These are phyloP conservation scores for Xylaria sp. DNA, from an alignment of 2,329 filamentous ascomycete species.

Conservation along the genomic window DNA sequence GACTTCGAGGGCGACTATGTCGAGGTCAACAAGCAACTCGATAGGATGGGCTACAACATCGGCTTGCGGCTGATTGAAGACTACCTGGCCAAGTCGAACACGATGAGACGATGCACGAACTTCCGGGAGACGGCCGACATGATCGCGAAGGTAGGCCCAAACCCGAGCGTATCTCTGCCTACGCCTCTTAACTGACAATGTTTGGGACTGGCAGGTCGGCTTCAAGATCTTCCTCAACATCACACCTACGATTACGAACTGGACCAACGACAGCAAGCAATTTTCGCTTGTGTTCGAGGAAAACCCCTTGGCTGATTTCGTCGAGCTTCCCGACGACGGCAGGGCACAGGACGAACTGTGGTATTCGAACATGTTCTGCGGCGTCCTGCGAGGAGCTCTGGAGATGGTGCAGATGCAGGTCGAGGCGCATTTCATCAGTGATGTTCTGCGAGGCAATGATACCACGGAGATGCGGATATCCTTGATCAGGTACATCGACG, in stretches of 20 bases:
- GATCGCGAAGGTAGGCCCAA: conserved; percentile 75
- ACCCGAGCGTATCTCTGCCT: background rate
- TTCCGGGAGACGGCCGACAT: conserved; percentile 96
- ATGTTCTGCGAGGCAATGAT: conserved; percentile 89
- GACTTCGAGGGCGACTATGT: conserved; percentile 93
- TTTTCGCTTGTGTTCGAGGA: conserved; percentile 97
- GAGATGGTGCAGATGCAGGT: conserved; percentile 99
- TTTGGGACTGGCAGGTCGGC: conserved; percentile 66
- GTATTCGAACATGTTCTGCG: conserved; percentile 98
- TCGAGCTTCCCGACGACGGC: conserved; percentile 94
- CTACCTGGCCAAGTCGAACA: conserved; percentile 93
- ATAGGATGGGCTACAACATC: conserved; percentile 99
- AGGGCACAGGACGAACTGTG: conserved; percentile 94
- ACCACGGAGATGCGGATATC: conserved; percentile 96
- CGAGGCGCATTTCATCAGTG: conserved; percentile 93
- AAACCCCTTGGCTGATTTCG: conserved; percentile 95
- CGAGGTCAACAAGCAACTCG: conserved; percentile 96
- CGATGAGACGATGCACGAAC: conserved; percentile 84
- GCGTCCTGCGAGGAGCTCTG: conserved; percentile 84
- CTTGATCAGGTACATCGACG: conserved; percentile 91
- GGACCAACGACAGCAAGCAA: conserved; percentile 94
- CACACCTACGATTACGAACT: conserved; percentile 89
- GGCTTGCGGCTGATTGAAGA: conserved; percentile 94
- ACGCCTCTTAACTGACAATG: conserved; percentile 24
- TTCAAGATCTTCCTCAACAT: conserved; percentile 99